Evolutionary conservation across 805 yeast species (phyloP).

Genomic region (Torulaspora franciscae): DNA sequence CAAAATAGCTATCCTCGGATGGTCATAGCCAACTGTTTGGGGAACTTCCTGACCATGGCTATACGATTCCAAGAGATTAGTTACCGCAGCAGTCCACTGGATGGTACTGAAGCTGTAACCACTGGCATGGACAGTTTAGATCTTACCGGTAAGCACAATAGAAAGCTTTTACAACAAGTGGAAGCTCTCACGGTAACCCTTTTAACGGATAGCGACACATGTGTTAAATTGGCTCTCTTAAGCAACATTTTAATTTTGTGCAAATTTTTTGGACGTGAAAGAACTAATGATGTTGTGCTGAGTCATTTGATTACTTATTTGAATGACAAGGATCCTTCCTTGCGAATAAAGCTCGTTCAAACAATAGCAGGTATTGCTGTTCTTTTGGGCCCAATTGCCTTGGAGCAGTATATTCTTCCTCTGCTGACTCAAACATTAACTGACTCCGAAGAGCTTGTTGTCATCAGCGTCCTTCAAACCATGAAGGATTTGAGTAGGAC

Average conservation of each 20-base stretch:
- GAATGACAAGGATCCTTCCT: slow-evolving; percentile 66
- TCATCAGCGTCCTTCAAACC: slow-evolving; percentile 58
- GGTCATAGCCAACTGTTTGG: slow-evolving; percentile 67
- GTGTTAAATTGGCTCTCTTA: slow-evolving; percentile 66
- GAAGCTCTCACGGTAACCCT: slow-evolving; percentile 61
- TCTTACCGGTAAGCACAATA: slow-evolving; percentile 20
- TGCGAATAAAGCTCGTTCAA: slow-evolving; percentile 67
- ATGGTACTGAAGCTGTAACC: slow-evolving; percentile 11
- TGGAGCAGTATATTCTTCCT: slow-evolving; percentile 87
- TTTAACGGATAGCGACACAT: slow-evolving; percentile 62
- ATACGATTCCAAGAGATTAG: slow-evolving; percentile 27
- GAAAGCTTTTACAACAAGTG: slow-evolving; percentile 38
- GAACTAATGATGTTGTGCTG: slow-evolving; percentile 79
- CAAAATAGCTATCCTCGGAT: slow-evolving; percentile 49
- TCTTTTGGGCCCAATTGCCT: slow-evolving; percentile 71
- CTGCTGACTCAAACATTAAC: slow-evolving; percentile 73
- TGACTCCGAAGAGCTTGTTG: slow-evolving; percentile 81
- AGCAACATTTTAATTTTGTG: slow-evolving; percentile 72
- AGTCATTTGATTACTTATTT: slow-evolving; percentile 89
- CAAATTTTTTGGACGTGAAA: slow-evolving; percentile 77
- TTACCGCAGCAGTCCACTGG: slow-evolving; percentile 9
- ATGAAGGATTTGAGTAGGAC: slow-evolving; percentile 52
- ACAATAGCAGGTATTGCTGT: slow-evolving; percentile 70
- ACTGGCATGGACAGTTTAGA: slow-evolving; percentile 22
- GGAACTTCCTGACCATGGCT: slow-evolving; percentile 67